Evolutionary conservation across 257 asterid species (phyloP).

Genomic region (Mentha longifolia): DNA sequence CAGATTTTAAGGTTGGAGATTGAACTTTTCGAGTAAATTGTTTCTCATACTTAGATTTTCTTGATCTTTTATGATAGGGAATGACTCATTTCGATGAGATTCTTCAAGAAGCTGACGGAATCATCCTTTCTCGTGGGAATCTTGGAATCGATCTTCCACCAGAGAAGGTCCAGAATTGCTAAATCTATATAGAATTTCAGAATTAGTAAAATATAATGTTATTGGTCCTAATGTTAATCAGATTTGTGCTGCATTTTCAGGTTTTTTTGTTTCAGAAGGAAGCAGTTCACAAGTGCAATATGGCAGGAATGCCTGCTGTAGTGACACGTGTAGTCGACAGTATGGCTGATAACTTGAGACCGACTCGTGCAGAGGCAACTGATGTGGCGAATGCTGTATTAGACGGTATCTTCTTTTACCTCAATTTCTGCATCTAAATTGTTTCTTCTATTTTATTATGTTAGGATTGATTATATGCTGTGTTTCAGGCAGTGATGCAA

Average conservation of each 20-base stretch:
- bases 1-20: not conserved
- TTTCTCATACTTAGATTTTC: not conserved
- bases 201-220: too few species aligned
- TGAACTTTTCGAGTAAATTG: not conserved
- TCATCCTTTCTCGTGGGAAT: conserved; percentile 93
- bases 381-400: too few species aligned
- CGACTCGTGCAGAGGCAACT: conserved; percentile 99
- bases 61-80: too few species aligned
- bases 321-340: conserved; percentile 94
- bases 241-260: conserved; percentile 36
- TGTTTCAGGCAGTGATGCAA: conserved; percentile 60
- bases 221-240: too few species aligned
- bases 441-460: not conserved
- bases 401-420: conserved; percentile 56
- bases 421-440: too few species aligned
- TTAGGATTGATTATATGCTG: too few species aligned
- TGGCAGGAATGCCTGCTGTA: conserved; percentile 94
- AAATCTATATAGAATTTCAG: too few species aligned
- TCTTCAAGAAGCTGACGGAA: conserved; percentile 92
- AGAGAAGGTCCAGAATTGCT: conserved; percentile 60
- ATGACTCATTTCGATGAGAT: too few species aligned
- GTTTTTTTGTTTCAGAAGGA: conserved; percentile 85
- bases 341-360: conserved; percentile 92
- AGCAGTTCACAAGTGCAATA: conserved; percentile 83
- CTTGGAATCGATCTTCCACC: conserved; percentile 98